Conservation (phyloP, 768 basidiomycete species). For the Calocybe indica region DNA sequence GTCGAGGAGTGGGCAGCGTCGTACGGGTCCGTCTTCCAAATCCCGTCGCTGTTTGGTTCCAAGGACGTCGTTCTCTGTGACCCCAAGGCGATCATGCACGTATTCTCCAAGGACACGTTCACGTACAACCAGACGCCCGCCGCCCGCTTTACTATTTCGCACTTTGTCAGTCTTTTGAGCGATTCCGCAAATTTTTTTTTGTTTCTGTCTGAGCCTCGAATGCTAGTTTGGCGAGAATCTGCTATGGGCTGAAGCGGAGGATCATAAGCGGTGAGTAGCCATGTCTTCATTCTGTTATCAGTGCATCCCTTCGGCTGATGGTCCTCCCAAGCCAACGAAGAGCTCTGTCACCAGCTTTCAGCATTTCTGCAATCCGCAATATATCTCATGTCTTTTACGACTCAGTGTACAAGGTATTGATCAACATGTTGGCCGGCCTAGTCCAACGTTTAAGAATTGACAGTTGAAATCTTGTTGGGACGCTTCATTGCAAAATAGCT, state of each 20-base stretch:
- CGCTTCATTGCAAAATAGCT: background rate
- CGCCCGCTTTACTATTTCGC: slow-evolving; percentile 17
- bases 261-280: slow-evolving; percentile 12
- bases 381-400: slow-evolving; percentile 32
- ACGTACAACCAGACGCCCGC: slow-evolving; percentile 33
- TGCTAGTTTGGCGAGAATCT: background rate
- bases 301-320: background rate
- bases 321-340: slow-evolving; percentile 23
- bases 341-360: slow-evolving; percentile 33
- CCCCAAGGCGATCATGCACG: slow-evolving; percentile 45
- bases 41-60: slow-evolving; percentile 30
- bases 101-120: slow-evolving; percentile 44
- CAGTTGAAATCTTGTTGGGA: background rate
- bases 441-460: background rate
- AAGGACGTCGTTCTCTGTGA: slow-evolving; percentile 33
- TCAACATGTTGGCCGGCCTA: background rate
- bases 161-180: slow-evolving; percentile 12
- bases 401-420: slow-evolving; percentile 33
- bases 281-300: background rate
- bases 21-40: slow-evolving; percentile 40
- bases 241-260: slow-evolving; percentile 36
- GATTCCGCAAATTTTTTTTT: background rate
- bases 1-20: slow-evolving; percentile 41
- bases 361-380: slow-evolving; percentile 30
- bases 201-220: background rate